These are phyloP conservation scores for Coniella lustricola DNA, from an alignment of 2,329 filamentous ascomycete genomes.

Conservation along the genomic window DNA sequence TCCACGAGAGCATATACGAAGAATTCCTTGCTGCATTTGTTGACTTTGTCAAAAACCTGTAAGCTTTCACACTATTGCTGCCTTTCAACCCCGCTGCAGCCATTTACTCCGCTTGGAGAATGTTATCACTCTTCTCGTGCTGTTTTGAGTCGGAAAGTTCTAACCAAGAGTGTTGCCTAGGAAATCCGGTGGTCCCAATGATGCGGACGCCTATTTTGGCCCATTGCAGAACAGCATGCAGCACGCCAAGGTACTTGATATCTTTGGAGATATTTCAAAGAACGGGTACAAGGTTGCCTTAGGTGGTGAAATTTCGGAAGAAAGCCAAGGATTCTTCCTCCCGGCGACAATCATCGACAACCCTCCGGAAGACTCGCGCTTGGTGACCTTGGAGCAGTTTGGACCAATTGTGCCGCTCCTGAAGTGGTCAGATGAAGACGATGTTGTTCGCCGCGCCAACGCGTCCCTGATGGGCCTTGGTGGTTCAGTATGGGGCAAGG, in stretches of 20 bases:
- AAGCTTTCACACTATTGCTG: too few species aligned
- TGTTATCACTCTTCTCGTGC: too few species aligned
- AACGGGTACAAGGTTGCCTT: constrained; percentile 57
- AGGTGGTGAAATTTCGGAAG: constrained; percentile 58
- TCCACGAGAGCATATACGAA: constrained; percentile 46
- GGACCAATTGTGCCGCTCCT: constrained; percentile 81
- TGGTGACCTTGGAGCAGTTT: constrained; percentile 79
- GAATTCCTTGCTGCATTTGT: constrained; percentile 40
- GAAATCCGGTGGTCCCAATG: constrained; percentile 22
- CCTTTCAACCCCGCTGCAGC: too few species aligned
- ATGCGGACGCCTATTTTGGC: constrained; percentile 35
- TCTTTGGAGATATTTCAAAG: constrained; percentile 3
- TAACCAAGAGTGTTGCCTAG: neutral
- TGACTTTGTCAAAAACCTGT: constrained; percentile 32
- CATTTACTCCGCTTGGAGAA: too few species aligned
- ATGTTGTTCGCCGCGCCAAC: constrained; percentile 68
- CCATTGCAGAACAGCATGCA: constrained; percentile 57
- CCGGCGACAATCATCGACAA: constrained; percentile 78
- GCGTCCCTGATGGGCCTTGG: constrained; percentile 71
- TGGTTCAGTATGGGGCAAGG: constrained; percentile 73
- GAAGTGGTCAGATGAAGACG: constrained; percentile 62
- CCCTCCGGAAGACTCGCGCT: constrained; percentile 75
- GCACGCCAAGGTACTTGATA: constrained; percentile 24
- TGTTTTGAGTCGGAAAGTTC: neutral
- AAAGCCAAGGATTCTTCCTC: constrained; percentile 76